Base-by-base conservation (phyloP, 2,329 filamentous ascomycete genomes). In the Stenocarpella maydis region DNA sequence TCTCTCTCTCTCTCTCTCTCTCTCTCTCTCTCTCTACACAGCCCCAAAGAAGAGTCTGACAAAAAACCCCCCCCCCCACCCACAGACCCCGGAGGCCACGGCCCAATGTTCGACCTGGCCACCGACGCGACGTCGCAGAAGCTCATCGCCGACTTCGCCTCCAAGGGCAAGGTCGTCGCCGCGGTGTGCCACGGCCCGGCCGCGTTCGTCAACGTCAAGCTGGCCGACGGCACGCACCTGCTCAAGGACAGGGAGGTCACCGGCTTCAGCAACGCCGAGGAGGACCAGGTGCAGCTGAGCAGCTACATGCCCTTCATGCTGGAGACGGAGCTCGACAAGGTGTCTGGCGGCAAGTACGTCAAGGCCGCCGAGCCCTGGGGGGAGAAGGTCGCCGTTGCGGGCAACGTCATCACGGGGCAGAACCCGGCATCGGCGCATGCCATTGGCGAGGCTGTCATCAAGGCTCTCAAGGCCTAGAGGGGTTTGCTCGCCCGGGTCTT, bases 121-220 rank as follows among this genome's bases (percentile, higher is more conserved):
- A 80, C 81, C 68, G 86, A 91, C 75, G 72, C 80, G 24, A 81
- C 82, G n/a, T 89, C 86, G 31, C 86, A 88, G 73, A 80, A 84
- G 71, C 80, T 93, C 43, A 88, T 90, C 74, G 80, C 82, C 71
- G 88, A 91, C 77, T 92, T 93, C 77, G 86, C 84, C 74, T 80
- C 82, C 47, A 83, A 84, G 3, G 86, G 85, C 72, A 92, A 92
- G 82, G 82, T 88, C 67, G 85, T 92, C 17, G 82, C 87, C 0
- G 88, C 90, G 4, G 89, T 93, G 54, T 92, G 91, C 82, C 91
- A 93, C 79, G 91, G 89, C 7, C 88, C 90, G 2, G 87, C 86
- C 4, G 91, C 86, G 15, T 82, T 93, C 19, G 82, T 85, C 60
- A 85, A 90, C 73, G 90, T 87, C 43, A 86, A 84, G 74, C 75